A percentile compares a stretch with the other conserved stretches of the same genome.
phyloP scores from a whole-genome alignment of 768 basidiomycete genomes.

The Suillus subluteus region DNA sequence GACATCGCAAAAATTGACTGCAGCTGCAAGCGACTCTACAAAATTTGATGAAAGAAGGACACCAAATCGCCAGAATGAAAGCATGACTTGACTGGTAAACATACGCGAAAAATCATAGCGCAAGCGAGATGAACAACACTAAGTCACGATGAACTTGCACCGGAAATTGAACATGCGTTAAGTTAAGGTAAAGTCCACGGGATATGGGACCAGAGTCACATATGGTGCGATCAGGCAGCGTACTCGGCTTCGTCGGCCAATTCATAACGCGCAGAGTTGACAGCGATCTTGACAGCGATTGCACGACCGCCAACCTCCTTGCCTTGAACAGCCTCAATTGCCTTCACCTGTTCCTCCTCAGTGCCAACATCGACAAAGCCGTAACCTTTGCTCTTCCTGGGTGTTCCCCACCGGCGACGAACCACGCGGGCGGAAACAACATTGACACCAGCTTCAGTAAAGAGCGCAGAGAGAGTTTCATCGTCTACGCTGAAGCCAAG shows the following conservation, averaged over 20 bases:
- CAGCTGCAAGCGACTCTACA: constrained; percentile 35
- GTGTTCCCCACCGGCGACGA: constrained; percentile 79
- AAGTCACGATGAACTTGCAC: constrained; percentile 34
- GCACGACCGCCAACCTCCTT: constrained; percentile 85
- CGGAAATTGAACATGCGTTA: constrained; percentile 25
- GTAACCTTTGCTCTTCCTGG: constrained; percentile 93
- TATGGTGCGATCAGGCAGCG: constrained; percentile 27
- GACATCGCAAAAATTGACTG: constrained; percentile 30
- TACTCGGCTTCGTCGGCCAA: constrained; percentile 40
- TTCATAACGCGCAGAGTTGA: constrained; percentile 74
- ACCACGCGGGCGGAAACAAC: constrained; percentile 91
- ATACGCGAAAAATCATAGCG: constrained; percentile 43
- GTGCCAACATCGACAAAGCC: constrained; percentile 95
- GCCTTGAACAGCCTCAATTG: constrained; percentile 83
- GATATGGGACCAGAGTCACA: constrained; percentile 25
- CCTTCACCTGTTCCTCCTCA: constrained; percentile 90
- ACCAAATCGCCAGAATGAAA: constrained; percentile 46
- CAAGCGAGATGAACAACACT: constrained; percentile 31
- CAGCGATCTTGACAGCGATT: constrained; percentile 94
- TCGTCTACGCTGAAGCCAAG: constrained; percentile 95
- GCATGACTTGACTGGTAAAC: constrained; percentile 35
- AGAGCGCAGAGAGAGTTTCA: constrained; percentile 74
- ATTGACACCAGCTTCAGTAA: constrained; percentile 83
- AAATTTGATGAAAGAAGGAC: constrained; percentile 32
- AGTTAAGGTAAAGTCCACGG: constrained; percentile 31